Base-by-base conservation (phyloP, 2,329 filamentous ascomycete genomes). In the Geosmithia putterillii region DNA sequence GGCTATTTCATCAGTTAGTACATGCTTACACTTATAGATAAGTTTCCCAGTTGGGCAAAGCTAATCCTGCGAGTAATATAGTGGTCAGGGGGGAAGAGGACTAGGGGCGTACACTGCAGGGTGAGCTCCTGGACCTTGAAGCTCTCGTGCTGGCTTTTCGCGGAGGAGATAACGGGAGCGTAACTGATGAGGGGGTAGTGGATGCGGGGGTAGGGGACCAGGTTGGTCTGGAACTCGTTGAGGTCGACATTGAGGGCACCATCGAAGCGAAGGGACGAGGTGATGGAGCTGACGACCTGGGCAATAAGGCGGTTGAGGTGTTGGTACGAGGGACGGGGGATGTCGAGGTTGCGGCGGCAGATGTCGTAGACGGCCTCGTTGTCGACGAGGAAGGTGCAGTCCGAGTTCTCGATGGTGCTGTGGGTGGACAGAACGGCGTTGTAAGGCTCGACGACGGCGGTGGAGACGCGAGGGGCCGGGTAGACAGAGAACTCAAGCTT, bases 81-180 rank as follows among this genome's bases (percentile, higher is more conserved):
- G 18, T 19, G 2, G 6, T 7, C 19, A 39, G 18, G 6, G 18
- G 4, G 35, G 35, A 20, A 12, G n/a, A 18, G n/a, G n/a, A n/a
- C 18, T n/a, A n/a, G 6, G 18, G 1, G 67, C 74, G 58, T 70
- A 83, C 80, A 83, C 62, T 83, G 79, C 67, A 83, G 79, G 57
- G 80, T 84, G 50, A 84, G 66, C 51, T 92, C 86, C 48, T 79
- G 74, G 44, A 88, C 81, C 72, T 86, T 87, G 78, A 89, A 89
- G 70, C 83, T 86, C 71, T 92, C 86, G 59, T 92, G 86, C 40
- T 80, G 76, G 63, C 83, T 86, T 75, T 85, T 86, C 69, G 75
- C 71, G 46, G 79, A 77, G 19, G 79, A 83, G 50, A 84, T 71
- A 52, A 85, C 80, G 25, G 80, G 80, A 10, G 81, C 79, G 57